Percentiles rank a stretch among this genome's conserved stretches.
Conservation (phyloP, 495 filamentous ascomycete genomes). For the Bacidia rubella region DNA sequence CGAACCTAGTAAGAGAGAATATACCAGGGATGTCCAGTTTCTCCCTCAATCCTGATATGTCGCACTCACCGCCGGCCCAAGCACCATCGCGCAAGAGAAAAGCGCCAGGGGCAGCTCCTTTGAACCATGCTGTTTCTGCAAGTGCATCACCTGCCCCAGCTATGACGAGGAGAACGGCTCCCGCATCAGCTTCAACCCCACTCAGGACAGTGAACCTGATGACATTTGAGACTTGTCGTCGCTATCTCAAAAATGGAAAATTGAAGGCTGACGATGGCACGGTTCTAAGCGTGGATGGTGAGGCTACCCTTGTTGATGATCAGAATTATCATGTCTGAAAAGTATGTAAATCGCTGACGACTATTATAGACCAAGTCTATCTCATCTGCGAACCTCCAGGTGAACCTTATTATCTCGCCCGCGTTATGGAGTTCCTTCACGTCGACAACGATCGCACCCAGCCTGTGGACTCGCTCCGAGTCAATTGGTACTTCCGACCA, state of each 20-base stretch:
- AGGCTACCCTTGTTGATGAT: constrained; percentile 29
- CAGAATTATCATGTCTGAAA: no score
- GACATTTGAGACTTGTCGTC: constrained; percentile 60
- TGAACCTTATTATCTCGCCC: constrained; percentile 92
- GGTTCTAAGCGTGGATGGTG: constrained; percentile 72
- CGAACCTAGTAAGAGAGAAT: constrained; percentile 32
- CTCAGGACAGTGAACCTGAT: constrained; percentile 61
- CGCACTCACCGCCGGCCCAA: constrained; percentile 24
- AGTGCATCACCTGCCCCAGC: constrained; percentile 22
- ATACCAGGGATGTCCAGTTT: constrained; percentile 56
- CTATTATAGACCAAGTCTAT: constrained; percentile 74
- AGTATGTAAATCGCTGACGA: neutral
- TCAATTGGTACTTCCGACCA: constrained; percentile 98
- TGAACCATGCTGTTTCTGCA: neutral
- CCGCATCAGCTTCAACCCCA: constrained; percentile 21
- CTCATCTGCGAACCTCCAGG: constrained; percentile 94
- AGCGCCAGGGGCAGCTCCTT: constrained; percentile 43
- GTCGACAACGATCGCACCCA: constrained; percentile 54
- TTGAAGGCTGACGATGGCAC: constrained; percentile 87
- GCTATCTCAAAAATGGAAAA: constrained; percentile 59
- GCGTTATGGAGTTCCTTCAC: constrained; percentile 93
- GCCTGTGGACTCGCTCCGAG: constrained; percentile 72
- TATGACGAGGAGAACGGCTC: constrained; percentile 27
- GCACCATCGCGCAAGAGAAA: constrained; percentile 63
- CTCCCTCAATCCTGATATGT: constrained; percentile 34